Evolutionary conservation across 2,329 filamentous ascomycete species (phyloP), one percentile per base, ranked within the genome.

Genomic region (Aspergillus quadricinctus): DNA sequence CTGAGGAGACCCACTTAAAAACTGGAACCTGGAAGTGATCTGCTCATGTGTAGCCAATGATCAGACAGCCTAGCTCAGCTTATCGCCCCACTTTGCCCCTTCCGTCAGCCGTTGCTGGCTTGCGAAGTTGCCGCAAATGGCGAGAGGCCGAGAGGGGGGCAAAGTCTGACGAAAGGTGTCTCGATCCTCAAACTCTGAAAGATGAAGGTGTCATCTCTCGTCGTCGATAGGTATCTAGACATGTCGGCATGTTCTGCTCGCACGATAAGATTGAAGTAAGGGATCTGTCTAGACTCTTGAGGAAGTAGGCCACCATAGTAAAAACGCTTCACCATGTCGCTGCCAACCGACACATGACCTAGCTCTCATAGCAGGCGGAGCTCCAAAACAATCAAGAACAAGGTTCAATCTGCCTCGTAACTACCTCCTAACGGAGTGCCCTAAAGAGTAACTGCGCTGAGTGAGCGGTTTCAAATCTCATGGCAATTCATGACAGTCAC

Each of bases 61-160:
- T 11, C n/a, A 14, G 17, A 4, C 9, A 9, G 8, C 0, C 31
- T 48, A 21, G 3, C 19, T 46, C 58, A 59, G 59, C 60, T 64
- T 62, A 64, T 63, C 56, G 61, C 61, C 59, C 62, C 62, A 57
- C 59, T 46, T 54, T 53, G 29, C 21, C 49, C 27, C 54, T 56
- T 56, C 56, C 57, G 46, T 53, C 59, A 17, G 31, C 31, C 31
- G 31, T 37, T 17, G 14, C 31, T 17, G 14, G 31, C 17, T 37
- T 37, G 11, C 14, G 3, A 37, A 17, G 31, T 37, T 37, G 31
- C 31, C 17, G 31, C 31, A 37, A 37, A 37, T 37, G 31, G 31
- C 31, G 14, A 37, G 31, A 37, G 14, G 31, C 31, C 11, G 5
- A 23, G 43, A 46, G 43, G 23, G 43, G 19, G 43, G 43, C 43